Evolutionary conservation across 2,329 filamentous ascomycete genomes (phyloP), one percentile per base, ranked within the genome.

Genomic region (Ilyonectria robusta): DNA sequence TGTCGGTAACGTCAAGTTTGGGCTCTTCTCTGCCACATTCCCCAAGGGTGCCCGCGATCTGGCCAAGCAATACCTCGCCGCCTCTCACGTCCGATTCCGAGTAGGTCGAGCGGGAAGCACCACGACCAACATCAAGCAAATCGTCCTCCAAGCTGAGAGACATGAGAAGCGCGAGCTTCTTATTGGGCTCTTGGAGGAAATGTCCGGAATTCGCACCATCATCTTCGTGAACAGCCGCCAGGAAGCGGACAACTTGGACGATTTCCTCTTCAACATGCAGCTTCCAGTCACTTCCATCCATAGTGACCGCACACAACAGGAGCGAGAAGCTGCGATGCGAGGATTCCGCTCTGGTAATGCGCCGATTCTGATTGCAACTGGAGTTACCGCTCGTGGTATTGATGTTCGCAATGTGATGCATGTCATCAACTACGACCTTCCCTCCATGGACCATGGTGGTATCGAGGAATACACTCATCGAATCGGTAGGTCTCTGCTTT

Each of bases 21-120:
- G 97, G 81, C 92, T 99, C 84, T 98, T 98, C 80, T 97, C 94
- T 0, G 96, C 96, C 1, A 98, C 96, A 0, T 98, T 99, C 81
- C 94, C 95, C 46, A 94, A 93, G 82, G 84, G 84, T 0, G 90
- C 93, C 70, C 93, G 94, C 33, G 86, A 92, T 26, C 83, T 98
- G 15, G 95, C 95, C 11, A 90, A 89, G 65, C 86, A 92, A 31
- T 93, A 95, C 76, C 88, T 99, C 64, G 85, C 91, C 0, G 84
- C 89, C 11, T 89, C 93, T 47, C 91, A 94, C 75, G 86, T 97
- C 57, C 93, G 93, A 23, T 91, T 99, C 79, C 92, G 91, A 48
- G 93, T 98, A 70, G 96, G 96, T 33, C 93, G 95, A 75, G 90
- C 94, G 29, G 96, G 96, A 37, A 94, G 92, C 71, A 91, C 93